phyloP scores from a whole-genome alignment of 306 rosid genomes.

The Cajanus cajan region DNA sequence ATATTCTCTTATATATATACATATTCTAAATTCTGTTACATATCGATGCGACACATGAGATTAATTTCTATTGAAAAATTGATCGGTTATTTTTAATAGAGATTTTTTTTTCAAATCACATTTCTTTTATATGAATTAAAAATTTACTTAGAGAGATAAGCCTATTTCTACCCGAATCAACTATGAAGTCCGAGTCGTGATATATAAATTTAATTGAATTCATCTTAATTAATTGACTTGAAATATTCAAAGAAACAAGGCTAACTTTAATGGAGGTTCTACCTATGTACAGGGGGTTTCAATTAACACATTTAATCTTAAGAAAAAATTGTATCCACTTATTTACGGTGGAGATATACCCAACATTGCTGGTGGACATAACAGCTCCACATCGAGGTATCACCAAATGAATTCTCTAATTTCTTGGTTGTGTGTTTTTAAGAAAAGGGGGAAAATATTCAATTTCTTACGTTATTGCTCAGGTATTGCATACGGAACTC shows the following conservation, averaged over 20 bases:
- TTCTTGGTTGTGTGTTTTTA: not conserved
- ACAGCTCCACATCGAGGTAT: slow-evolving; percentile 36
- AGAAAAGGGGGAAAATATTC: not conserved
- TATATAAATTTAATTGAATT: too few species aligned
- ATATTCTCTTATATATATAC: too few species aligned
- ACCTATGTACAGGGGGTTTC: slow-evolving; percentile 40
- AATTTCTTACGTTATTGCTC: not conserved
- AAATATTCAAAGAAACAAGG: not conserved
- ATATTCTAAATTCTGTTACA: too few species aligned
- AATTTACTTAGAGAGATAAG: too few species aligned
- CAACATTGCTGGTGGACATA: not conserved
- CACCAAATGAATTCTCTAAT: not conserved
- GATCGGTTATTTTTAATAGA: too few species aligned
- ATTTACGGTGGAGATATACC: slow-evolving; percentile 49
- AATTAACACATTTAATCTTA: slow-evolving; percentile 43
- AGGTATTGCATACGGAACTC: not conserved
- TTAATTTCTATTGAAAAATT: too few species aligned
- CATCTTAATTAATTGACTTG: not conserved
- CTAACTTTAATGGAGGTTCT: not conserved
- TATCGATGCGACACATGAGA: too few species aligned
- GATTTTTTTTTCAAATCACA: too few species aligned
- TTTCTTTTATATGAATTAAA: too few species aligned
- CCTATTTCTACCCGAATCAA: too few species aligned
- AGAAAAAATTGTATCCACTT: slow-evolving; percentile 33
- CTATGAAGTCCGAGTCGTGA: too few species aligned